These are phyloP conservation scores for Cucurbita argyrosperma DNA, from an alignment of 306 rosid species.

Conservation along the genomic window DNA sequence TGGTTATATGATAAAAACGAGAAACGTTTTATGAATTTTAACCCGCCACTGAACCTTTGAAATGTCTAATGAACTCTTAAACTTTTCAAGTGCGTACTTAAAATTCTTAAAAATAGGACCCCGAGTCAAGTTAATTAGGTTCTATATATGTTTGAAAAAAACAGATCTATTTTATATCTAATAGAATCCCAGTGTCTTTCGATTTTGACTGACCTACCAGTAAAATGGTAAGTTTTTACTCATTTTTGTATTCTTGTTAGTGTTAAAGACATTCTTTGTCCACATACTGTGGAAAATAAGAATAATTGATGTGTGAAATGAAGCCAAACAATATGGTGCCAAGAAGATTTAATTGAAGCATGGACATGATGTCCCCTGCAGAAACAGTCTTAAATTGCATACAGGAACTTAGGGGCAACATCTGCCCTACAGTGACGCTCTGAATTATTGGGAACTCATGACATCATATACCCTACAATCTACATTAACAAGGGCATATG, in stretches of 20 bases:
- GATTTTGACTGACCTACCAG: no score
- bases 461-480: neutral
- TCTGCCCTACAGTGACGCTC: neutral
- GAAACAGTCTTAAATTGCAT: neutral
- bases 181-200: no score
- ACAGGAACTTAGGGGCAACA: neutral
- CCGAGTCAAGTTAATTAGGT: no score
- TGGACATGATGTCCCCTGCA: neutral
- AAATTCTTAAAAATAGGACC: no score
- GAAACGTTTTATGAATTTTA: no score
- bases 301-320: neutral
- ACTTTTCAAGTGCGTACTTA: no score
- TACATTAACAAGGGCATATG: neutral
- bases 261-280: constrained; percentile 2
- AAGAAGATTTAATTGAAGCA: neutral
- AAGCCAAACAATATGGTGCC: neutral
- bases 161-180: no score
- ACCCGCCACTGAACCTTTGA: no score
- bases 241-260: neutral
- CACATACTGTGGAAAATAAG: neutral
- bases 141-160: no score
- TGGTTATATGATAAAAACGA: neutral
- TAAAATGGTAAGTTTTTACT: neutral
- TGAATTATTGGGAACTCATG: constrained; percentile 1
- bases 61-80: no score